Base-by-base conservation (phyloP, 2,329 filamentous ascomycete genomes). In the Tolypocladium cylindrosporum region DNA sequence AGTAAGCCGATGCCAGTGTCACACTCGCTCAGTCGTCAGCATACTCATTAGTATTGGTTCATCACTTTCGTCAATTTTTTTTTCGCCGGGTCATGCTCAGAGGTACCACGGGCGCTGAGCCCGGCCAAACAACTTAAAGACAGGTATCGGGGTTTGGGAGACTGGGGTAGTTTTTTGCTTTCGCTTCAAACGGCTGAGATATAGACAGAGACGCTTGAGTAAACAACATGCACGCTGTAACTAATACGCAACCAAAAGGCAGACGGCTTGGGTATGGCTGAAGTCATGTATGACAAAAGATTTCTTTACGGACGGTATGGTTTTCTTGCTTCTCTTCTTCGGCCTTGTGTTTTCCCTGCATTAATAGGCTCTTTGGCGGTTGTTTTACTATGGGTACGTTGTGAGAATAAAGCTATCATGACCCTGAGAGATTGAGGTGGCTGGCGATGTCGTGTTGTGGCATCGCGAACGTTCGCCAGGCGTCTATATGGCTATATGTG, bases 161-260 rank as follows among this genome's bases (percentile, higher is more conserved):
- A 61, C 57, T 39, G 56, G 61, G 58, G 57, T 55, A 51, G 58
- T 63, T 54, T 24, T 24, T 63, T 65, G 64, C 62, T 66, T 67
- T 67, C 66, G 63, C 62, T 67, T 67, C 60, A 67, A 52, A 63
- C 61, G 67, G 62, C 62, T 67, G 69, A 71, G 64, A 72, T 71
- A 73, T 69, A 73, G 66, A 71, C 65, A 72, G 63, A 69, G 57
- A 62, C 41, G 50, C 45, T 59, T 60, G 57, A 64, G 62, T 63
- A 61, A 57, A 58, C 48, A 60, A 61, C 66, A 70, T 68, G 64
- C 65, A 67, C 60, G 65, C 63, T 73, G 71, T 72, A 71, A 67
- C 64, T 71, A 71, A 71, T 72, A 70, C 65, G 67, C 65, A 63
- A 69, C 61, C 60, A 69, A 70, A 71, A 69, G 63, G 63, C 66